Conservation (phyloP, 768 basidiomycete genomes). For the Russula emetica region DNA sequence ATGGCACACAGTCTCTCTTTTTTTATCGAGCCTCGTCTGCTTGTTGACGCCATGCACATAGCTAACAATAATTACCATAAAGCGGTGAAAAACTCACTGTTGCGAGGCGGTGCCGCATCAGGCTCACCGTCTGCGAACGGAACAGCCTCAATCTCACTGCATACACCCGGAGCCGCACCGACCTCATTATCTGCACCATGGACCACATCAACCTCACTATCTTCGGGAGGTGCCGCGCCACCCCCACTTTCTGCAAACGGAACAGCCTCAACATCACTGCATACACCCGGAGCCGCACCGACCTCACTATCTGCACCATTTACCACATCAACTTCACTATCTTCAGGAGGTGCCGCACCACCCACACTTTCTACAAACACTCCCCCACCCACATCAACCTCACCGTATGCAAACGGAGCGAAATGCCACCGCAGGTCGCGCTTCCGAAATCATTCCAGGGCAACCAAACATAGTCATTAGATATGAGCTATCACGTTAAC, state of each 20-base stretch:
- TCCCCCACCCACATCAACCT: no score
- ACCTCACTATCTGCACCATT: no score
- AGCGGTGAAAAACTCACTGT: not conserved
- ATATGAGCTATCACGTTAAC: not conserved
- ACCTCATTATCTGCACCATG: not conserved
- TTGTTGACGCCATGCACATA: not conserved
- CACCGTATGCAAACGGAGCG: not conserved
- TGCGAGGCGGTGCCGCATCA: not conserved
- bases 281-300: no score
- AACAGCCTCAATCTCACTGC: not conserved
- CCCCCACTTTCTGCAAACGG: no score
- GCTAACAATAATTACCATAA: not conserved
- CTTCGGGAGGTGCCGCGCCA: no score
- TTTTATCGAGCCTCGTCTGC: not conserved
- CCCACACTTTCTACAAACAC: no score
- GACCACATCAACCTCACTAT: no score
- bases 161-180: not conserved
- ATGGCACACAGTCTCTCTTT: constrained; percentile 3
- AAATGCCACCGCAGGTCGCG: not conserved
- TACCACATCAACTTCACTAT: no score
- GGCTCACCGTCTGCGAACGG: not conserved
- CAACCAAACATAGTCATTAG: not conserved
- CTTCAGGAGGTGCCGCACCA: no score
- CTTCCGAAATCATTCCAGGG: not conserved
- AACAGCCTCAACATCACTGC: no score